Percentiles rank a stretch among this genome's conserved stretches.
Conservation (phyloP, 495 filamentous ascomycete species). For the Arthonia radiata region DNA sequence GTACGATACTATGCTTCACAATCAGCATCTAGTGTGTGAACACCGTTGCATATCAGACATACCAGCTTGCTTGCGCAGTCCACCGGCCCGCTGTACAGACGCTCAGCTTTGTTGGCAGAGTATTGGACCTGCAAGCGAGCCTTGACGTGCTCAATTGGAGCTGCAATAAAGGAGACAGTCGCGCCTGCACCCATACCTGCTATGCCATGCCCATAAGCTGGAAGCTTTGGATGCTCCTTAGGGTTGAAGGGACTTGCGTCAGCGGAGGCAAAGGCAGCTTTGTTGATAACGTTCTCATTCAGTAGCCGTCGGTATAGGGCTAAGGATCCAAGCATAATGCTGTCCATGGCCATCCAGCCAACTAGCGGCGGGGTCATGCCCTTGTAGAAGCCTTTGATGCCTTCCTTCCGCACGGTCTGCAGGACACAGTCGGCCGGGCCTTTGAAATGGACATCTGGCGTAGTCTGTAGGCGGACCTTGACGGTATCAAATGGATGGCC, state of each 20-base stretch:
- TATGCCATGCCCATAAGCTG: slow-evolving; percentile 56
- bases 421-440: slow-evolving; percentile 73
- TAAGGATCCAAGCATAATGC: slow-evolving; percentile 73
- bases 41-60: slow-evolving; percentile 6
- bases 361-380: slow-evolving; percentile 73
- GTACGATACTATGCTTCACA: slow-evolving; percentile 13
- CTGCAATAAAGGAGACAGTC: slow-evolving; percentile 78
- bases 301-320: slow-evolving; percentile 69
- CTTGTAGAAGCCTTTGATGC: slow-evolving; percentile 61
- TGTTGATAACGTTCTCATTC: slow-evolving; percentile 51
- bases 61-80: slow-evolving; percentile 56
- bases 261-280: slow-evolving; percentile 8
- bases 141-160: slow-evolving; percentile 90
- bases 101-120: slow-evolving; percentile 39
- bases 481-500: slow-evolving; percentile 82
- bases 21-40: slow-evolving; percentile 2
- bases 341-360: slow-evolving; percentile 98
- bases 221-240: slow-evolving; percentile 25
- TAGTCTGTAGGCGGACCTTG: slow-evolving; percentile 90
- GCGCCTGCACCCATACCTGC: slow-evolving; percentile 70
- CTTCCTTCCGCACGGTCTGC: slow-evolving; percentile 59
- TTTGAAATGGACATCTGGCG: slow-evolving; percentile 43
- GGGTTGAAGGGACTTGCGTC: slow-evolving; percentile 3
- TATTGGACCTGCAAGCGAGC: slow-evolving; percentile 88
- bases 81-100: slow-evolving; percentile 64